Percentiles rank a stretch among this genome's conserved stretches.
Conservation (phyloP, 2,329 filamentous ascomycete species). For the Paecilomyces dactylethromorphus region DNA sequence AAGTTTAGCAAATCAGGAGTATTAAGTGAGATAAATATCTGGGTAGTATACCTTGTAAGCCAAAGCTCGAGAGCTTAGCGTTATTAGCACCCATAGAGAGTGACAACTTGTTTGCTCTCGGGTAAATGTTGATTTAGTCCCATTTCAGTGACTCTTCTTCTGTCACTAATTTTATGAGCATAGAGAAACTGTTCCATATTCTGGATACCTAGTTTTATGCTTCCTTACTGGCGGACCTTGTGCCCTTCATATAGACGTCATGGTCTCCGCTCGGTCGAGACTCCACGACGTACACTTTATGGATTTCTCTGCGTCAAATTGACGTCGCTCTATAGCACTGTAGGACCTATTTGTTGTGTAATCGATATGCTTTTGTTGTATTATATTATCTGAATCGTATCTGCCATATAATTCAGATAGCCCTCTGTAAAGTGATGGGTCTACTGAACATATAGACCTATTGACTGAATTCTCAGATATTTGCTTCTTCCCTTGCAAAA, state of each 20-base stretch:
- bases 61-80: too few relatives aligned
- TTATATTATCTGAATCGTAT: background rate
- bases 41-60: too few relatives aligned
- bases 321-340: background rate
- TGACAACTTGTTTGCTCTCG: too few relatives aligned
- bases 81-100: too few relatives aligned
- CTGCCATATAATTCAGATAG: background rate
- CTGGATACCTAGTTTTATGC: background rate
- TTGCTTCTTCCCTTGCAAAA: background rate
- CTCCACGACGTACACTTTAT: background rate
- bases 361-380: background rate
- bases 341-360: background rate
- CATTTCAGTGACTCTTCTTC: background rate
- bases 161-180: background rate
- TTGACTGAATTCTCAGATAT: background rate
- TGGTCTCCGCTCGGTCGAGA: background rate
- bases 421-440: background rate
- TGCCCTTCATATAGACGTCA: background rate
- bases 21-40: too few relatives aligned
- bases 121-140: background rate
- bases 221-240: background rate
- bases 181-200: background rate
- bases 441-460: too few relatives aligned
- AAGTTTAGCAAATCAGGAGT: too few relatives aligned
- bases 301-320: background rate